These are phyloP conservation scores for Arabidopsis lyrata DNA, from an alignment of 441 rosid genomes.

Conservation along the genomic window DNA sequence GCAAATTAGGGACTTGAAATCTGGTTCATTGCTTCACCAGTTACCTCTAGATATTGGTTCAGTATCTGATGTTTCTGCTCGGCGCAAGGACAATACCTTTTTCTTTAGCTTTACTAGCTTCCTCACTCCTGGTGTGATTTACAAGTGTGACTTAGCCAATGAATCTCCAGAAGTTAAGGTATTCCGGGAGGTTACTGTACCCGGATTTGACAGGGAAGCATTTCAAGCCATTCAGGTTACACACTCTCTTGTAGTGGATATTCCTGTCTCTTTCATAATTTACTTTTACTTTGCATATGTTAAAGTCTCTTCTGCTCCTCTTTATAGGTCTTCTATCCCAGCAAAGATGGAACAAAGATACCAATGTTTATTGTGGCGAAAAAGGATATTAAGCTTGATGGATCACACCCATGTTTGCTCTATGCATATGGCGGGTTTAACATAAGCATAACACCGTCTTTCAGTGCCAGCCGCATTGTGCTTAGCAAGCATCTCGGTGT, in stretches of 20 bases:
- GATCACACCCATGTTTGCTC: constrained; percentile 90
- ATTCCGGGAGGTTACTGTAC: constrained; percentile 76
- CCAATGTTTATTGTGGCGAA: constrained; percentile 83
- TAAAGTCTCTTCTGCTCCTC: constrained; percentile 19
- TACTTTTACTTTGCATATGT: neutral
- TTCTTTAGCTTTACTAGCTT: constrained; percentile 86
- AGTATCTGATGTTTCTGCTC: constrained; percentile 70
- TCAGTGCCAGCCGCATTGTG: constrained; percentile 69
- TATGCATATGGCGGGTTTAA: constrained; percentile 97
- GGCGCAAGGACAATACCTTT: constrained; percentile 63
- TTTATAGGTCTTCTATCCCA: constrained; percentile 75
- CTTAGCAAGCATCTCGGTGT: constrained; percentile 81
- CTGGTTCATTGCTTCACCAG: constrained; percentile 80
- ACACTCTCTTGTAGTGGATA: neutral
- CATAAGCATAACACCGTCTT: constrained; percentile 83
- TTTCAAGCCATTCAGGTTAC: constrained; percentile 84
- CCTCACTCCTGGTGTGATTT: constrained; percentile 86
- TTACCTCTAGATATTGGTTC: constrained; percentile 86
- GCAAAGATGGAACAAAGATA: constrained; percentile 87
- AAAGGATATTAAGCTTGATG: constrained; percentile 71
- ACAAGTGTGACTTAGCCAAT: constrained; percentile 73
- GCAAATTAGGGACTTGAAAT: constrained; percentile 82
- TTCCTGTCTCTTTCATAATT: constrained; percentile 4
- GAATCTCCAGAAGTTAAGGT: constrained; percentile 76
- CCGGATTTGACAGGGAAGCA: constrained; percentile 78